These are phyloP conservation scores for Triticum monococcum DNA, from an alignment of 176 grass and related monocot species.

Conservation along the genomic window DNA sequence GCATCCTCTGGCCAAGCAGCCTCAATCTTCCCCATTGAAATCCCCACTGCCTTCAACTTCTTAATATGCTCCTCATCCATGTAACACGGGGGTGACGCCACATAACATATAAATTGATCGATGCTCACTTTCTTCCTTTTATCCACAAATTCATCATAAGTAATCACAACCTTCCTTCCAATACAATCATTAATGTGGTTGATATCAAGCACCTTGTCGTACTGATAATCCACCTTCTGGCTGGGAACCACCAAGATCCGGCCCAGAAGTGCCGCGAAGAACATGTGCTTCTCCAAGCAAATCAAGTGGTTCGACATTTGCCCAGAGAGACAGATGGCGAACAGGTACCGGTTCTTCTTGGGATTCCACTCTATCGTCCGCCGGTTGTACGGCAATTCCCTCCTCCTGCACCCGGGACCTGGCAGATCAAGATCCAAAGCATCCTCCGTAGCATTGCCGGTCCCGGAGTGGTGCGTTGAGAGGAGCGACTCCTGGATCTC, in stretches of 20 bases:
- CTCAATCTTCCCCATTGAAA: conserved; percentile 77
- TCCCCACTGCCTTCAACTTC: conserved; percentile 64
- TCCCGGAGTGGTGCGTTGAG: conserved; percentile 52
- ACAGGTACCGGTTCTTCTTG: conserved; percentile 74
- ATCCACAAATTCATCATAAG: conserved; percentile 73
- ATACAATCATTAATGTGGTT: conserved; percentile 81
- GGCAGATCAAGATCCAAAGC: conserved; percentile 48
- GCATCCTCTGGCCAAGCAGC: conserved; percentile 86
- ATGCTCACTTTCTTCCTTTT: conserved; percentile 76
- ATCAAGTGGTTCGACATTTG: conserved; percentile 99
- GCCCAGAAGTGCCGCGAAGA: conserved; percentile 79
- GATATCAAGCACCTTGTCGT: conserved; percentile 80
- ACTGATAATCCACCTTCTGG: conserved; percentile 79
- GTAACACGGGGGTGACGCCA: conserved; percentile 71
- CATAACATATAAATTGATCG: conserved; percentile 92
- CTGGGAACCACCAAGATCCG: conserved; percentile 75
- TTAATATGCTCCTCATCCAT: conserved; percentile 95
- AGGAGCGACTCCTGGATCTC: conserved; percentile 77
- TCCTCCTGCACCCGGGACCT: conserved; percentile 49
- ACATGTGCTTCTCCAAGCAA: conserved; percentile 99
- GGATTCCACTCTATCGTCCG: conserved; percentile 91
- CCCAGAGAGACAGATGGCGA: conserved; percentile 79
- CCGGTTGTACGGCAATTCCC: conserved; percentile 40
- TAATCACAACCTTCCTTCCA: conserved; percentile 67
- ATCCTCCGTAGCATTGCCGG: conserved; percentile 45